Conservation (phyloP, 148 eudicot species). For the Rhododendron ferrugineum region DNA sequence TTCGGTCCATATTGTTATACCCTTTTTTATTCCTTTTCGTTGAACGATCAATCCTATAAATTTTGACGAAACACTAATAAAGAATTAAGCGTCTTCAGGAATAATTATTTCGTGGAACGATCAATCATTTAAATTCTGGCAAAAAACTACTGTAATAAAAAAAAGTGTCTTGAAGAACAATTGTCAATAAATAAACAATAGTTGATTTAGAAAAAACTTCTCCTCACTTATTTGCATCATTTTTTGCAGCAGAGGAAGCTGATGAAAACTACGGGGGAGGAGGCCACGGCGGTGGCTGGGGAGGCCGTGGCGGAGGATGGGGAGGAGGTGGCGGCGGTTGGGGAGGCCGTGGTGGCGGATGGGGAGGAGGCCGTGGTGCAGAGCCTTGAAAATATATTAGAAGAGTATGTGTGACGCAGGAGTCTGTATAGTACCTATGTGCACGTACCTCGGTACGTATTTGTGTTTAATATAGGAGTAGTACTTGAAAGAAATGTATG, state of each 20-base stretch:
- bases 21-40: neutral
- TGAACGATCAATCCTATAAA: neutral
- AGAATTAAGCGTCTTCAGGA: neutral
- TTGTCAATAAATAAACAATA: no score
- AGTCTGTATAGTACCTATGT: neutral
- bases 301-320: neutral
- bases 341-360: neutral
- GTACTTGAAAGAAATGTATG: neutral
- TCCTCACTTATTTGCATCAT: neutral
- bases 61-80: neutral
- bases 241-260: neutral
- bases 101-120: neutral
- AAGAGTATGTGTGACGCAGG: neutral
- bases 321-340: neutral
- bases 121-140: neutral
- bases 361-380: neutral
- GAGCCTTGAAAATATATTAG: neutral
- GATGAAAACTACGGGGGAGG: neutral
- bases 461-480: neutral
- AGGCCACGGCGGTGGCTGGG: neutral
- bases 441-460: neutral
- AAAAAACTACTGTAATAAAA: neutral
- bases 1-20: neutral
- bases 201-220: neutral
- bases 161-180: neutral